Evolutionary conservation across 306 rosid species (phyloP).

Genomic region (Ceratonia siliqua): DNA sequence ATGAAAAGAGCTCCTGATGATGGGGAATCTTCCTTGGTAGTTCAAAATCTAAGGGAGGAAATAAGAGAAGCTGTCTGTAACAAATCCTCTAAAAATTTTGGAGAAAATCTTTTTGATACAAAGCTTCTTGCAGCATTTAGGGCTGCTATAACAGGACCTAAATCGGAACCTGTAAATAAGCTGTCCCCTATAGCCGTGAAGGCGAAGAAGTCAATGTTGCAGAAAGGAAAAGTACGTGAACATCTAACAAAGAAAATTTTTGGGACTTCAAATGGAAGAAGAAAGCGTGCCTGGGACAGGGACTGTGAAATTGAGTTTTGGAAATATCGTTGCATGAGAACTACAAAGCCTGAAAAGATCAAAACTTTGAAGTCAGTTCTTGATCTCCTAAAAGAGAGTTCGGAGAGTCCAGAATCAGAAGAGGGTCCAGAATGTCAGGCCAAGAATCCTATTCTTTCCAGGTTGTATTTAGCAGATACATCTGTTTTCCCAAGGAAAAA

Average conservation of each 20-base stretch:
- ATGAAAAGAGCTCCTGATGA: constrained; percentile 81
- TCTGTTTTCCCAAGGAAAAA: constrained; percentile 91
- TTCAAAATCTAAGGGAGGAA: constrained; percentile 80
- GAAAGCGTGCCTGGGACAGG: constrained; percentile 98
- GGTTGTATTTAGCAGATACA: constrained; percentile 92
- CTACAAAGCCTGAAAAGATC: constrained; percentile 83
- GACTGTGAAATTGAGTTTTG: constrained; percentile 97
- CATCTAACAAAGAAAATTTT: constrained; percentile 88
- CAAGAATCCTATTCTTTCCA: constrained; percentile 78
- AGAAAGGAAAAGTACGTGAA: constrained; percentile 88
- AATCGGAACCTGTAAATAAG: constrained; percentile 69
- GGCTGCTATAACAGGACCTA: constrained; percentile 77
- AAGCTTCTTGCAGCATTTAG: constrained; percentile 98
- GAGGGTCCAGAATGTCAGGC: constrained; percentile 59
- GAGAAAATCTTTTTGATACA: constrained; percentile 72
- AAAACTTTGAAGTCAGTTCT: constrained; percentile 94
- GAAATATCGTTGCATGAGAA: constrained; percentile 85
- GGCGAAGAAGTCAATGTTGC: constrained; percentile 76
- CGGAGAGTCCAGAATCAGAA: constrained; percentile 49
- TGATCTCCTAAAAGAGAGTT: constrained; percentile 65
- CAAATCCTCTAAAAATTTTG: constrained; percentile 67
- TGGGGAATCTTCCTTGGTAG: constrained; percentile 73
- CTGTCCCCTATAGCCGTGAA: constrained; percentile 62
- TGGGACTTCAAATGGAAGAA: constrained; percentile 70
- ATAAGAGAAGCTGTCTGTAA: constrained; percentile 87